Conservation (phyloP, 2,329 filamentous ascomycete species). For the Atkinsonella texensis region DNA sequence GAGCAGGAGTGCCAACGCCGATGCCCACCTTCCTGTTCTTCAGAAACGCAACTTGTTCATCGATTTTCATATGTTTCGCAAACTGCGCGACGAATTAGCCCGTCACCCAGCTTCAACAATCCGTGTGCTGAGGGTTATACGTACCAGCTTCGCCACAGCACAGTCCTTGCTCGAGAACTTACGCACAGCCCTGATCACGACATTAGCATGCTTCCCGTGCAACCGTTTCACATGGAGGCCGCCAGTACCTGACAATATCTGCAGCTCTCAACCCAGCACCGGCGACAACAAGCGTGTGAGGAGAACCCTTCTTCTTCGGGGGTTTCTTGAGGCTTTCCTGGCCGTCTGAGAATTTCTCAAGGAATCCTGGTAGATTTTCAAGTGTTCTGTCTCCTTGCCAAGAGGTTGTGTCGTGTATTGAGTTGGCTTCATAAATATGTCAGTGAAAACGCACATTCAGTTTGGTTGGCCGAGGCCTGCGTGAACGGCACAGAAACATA, state of each 20-base stretch:
- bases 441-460: not conserved
- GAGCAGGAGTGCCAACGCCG: constrained; percentile 78
- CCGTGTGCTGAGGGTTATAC: constrained; percentile 7
- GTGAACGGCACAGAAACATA: constrained; percentile 24
- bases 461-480: not conserved
- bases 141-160: constrained; percentile 67
- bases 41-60: constrained; percentile 71
- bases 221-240: not conserved
- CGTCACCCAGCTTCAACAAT: not conserved
- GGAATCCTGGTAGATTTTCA: constrained; percentile 64
- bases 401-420: constrained; percentile 68
- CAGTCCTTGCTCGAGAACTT: constrained; percentile 70
- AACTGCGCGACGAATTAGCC: constrained; percentile 38
- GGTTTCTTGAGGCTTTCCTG: constrained; percentile 49
- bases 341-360: constrained; percentile 54
- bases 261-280: constrained; percentile 76
- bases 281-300: constrained; percentile 83
- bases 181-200: constrained; percentile 48
- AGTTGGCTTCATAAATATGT: constrained; percentile 40
- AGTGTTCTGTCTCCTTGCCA: constrained; percentile 56
- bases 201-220: not conserved
- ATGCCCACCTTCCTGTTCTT: constrained; percentile 63
- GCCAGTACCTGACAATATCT: constrained; percentile 59
- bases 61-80: constrained; percentile 94
- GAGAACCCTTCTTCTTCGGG: constrained; percentile 56